These are phyloP conservation scores for Colletotrichum tabaci DNA, from an alignment of 2,329 filamentous ascomycete genomes.

Conservation along the genomic window DNA sequence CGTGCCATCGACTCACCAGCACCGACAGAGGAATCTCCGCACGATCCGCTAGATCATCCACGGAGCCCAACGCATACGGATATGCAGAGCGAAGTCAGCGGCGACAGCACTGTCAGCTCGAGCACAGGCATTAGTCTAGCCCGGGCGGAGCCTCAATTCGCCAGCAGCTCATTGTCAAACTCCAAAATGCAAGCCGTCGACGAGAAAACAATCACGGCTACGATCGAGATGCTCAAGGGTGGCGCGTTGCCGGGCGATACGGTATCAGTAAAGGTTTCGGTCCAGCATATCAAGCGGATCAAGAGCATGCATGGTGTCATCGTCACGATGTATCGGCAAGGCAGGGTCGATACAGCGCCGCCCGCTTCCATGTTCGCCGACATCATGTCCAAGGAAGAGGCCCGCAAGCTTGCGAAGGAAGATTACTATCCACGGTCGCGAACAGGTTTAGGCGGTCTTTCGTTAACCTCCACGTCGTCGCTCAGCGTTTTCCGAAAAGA, in stretches of 20 bases:
- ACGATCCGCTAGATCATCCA: slow-evolving; percentile 53
- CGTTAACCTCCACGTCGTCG: slow-evolving; percentile 87
- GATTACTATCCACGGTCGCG: slow-evolving; percentile 90
- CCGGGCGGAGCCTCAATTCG: slow-evolving; percentile 34
- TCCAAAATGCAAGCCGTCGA: slow-evolving; percentile 63
- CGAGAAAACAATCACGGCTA: slow-evolving; percentile 87
- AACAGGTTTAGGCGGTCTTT: slow-evolving; percentile 88
- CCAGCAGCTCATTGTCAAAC: slow-evolving; percentile 58
- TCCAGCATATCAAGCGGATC: slow-evolving; percentile 90
- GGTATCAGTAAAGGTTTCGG: slow-evolving; percentile 82
- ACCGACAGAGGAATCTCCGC: slow-evolving; percentile 57
- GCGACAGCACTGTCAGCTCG: slow-evolving; percentile 78
- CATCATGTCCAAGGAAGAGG: slow-evolving; percentile 72
- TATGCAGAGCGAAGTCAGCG: slow-evolving; percentile 78
- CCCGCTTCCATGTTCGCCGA: slow-evolving; percentile 64
- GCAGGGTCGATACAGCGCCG: slow-evolving; percentile 85
- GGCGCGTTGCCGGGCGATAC: slow-evolving; percentile 90
- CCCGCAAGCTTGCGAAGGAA: slow-evolving; percentile 80
- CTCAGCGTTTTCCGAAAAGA: slow-evolving; percentile 97
- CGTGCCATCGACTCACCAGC: slow-evolving; percentile 57
- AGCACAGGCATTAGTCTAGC: slow-evolving; percentile 72
- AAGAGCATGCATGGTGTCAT: slow-evolving; percentile 95
- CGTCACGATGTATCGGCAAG: slow-evolving; percentile 91
- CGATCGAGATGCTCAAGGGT: slow-evolving; percentile 84
- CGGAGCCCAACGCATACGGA: slow-evolving; percentile 66